Evolutionary conservation across 2,329 filamentous ascomycete species (phyloP).

Genomic region (Exophiala lecanii-corni): DNA sequence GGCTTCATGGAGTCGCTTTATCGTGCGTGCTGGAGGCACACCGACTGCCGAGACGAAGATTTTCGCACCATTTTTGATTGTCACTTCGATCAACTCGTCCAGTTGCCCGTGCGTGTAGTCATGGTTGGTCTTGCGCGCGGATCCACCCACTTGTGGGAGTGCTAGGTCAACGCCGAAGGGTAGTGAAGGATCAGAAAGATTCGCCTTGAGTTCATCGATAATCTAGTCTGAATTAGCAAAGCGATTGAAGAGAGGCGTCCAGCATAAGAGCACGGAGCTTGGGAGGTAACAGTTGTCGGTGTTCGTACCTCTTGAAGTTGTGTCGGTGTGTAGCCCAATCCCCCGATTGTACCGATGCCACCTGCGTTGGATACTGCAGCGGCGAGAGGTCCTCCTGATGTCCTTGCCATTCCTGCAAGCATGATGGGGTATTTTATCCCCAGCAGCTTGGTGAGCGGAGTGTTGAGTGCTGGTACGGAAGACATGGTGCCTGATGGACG

Average conservation of each 20-base stretch:
- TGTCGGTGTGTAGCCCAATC: conserved; percentile 66
- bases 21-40: conserved; percentile 68
- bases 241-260: no score
- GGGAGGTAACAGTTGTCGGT: no score
- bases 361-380: conserved; percentile 86
- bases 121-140: conserved; percentile 84
- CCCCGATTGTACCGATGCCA: conserved; percentile 63
- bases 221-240: no score
- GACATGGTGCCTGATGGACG: conserved; percentile 23
- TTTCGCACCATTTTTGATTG: conserved; percentile 74
- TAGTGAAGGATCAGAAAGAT: conserved; percentile 61
- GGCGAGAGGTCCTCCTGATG: conserved; percentile 71
- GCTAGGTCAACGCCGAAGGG: conserved; percentile 91
- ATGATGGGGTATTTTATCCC: conserved; percentile 84
- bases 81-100: conserved; percentile 81
- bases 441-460: conserved; percentile 72
- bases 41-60: conserved; percentile 87
- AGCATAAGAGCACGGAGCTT: no score
- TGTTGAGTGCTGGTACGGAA: conserved; percentile 55
- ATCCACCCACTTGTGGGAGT: conserved; percentile 79
- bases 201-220: conserved; percentile 77
- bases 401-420: conserved; percentile 89
- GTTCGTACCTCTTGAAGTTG: conserved; percentile 58
- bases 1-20: conserved; percentile 71
- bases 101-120: conserved; percentile 90